Evolutionary conservation across 345 rosid species (phyloP).

Genomic region (Arabis hirsuta): DNA sequence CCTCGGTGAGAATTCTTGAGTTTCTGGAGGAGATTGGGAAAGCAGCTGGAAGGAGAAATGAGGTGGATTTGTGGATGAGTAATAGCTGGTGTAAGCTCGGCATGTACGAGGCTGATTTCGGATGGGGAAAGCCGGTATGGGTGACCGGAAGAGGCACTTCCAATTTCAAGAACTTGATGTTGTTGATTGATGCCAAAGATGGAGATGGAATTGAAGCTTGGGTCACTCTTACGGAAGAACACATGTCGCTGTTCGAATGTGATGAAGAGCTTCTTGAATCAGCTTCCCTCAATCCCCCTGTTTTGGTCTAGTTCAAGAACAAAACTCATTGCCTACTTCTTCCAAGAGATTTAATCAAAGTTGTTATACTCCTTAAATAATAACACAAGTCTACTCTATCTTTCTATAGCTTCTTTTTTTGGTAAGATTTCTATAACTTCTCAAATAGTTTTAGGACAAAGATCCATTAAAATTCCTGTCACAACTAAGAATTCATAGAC

Average conservation of each 20-base stretch:
- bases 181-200: constrained; percentile 48
- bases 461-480: neutral
- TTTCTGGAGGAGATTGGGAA: constrained; percentile 25
- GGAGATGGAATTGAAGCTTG: constrained; percentile 56
- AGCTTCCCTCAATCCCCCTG: constrained; percentile 40
- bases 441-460: neutral
- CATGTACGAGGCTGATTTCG: constrained; percentile 54
- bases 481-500: neutral
- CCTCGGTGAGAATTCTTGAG: constrained; percentile 16
- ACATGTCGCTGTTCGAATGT: constrained; percentile 32
- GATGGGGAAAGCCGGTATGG: constrained; percentile 64
- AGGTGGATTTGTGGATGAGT: constrained; percentile 43
- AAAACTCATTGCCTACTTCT: neutral
- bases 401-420: neutral
- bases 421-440: too few species aligned
- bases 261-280: constrained; percentile 45
- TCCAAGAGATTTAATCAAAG: neutral
- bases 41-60: constrained; percentile 12
- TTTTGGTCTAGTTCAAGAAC: constrained; percentile 31
- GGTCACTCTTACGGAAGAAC: constrained; percentile 45
- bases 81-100: constrained; percentile 52
- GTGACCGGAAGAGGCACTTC: constrained; percentile 43
- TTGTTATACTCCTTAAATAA: neutral
- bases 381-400: neutral
- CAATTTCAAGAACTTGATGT: constrained; percentile 40